Evolutionary conservation across 1,139 yeast genomes (phyloP).

Genomic region (Taphrina pruni): DNA sequence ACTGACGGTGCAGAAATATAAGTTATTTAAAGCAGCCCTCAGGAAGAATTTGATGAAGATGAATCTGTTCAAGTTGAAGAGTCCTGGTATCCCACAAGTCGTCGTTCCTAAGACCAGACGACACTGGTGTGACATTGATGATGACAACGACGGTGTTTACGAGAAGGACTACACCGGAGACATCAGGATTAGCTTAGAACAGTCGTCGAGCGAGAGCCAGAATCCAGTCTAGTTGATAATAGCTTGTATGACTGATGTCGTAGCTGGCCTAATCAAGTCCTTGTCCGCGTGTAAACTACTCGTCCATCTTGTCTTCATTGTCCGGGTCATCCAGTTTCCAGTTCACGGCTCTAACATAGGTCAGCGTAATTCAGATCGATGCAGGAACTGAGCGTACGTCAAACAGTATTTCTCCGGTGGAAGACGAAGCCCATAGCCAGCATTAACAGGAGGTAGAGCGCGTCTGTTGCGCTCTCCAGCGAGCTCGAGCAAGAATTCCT

Average conservation of each 20-base stretch:
- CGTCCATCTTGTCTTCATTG: slow-evolving; percentile 18
- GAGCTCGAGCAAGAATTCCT: slow-evolving; percentile 83
- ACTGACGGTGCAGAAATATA: slow-evolving; percentile 4
- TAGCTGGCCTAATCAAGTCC: not conserved
- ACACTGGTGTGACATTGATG: slow-evolving; percentile 30
- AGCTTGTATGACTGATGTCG: not conserved
- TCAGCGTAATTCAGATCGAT: not conserved
- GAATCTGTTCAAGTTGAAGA: slow-evolving; percentile 8
- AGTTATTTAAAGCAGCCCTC: slow-evolving; percentile 4
- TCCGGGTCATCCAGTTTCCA: slow-evolving; percentile 25
- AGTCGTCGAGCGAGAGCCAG: not conserved
- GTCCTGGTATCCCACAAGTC: slow-evolving; percentile 4
- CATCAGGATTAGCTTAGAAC: not conserved
- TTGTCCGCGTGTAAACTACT: not conserved
- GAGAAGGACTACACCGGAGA: not conserved
- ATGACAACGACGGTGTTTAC: slow-evolving; percentile 5
- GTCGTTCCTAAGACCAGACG: not conserved
- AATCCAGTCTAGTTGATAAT: not conserved
- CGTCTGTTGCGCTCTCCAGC: slow-evolving; percentile 91
- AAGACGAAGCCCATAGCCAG: slow-evolving; percentile 87
- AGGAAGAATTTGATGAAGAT: slow-evolving; percentile 1
- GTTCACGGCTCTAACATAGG: slow-evolving; percentile 12
- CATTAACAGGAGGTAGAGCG: slow-evolving; percentile 88
- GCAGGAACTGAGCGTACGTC: slow-evolving; percentile 13
- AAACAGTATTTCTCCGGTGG: slow-evolving; percentile 98